Percentiles rank a stretch among this genome's conserved stretches.
phyloP scores from a whole-genome alignment of 768 basidiomycete genomes.

The Polyporus arcularius region DNA sequence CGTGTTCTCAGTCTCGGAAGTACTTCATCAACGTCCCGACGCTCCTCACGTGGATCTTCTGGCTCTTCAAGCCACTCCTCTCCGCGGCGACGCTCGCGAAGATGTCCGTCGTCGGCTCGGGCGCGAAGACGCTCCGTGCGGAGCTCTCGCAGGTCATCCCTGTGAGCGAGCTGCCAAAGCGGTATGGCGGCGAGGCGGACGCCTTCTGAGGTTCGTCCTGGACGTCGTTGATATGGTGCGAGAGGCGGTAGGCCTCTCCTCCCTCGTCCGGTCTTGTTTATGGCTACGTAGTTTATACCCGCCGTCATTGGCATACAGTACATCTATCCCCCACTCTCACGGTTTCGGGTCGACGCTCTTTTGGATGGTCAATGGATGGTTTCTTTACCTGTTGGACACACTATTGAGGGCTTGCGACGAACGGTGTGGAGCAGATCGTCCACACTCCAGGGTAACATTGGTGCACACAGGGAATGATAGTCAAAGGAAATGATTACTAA shows the following conservation, averaged over 20 bases:
- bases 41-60: conserved; percentile 80
- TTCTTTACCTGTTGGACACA: too few relatives aligned
- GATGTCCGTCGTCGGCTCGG: conserved; percentile 75
- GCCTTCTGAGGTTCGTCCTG: neutral
- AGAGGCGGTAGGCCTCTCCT: too few relatives aligned
- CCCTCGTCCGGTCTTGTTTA: neutral
- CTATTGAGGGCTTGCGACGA: too few relatives aligned
- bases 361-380: too few relatives aligned
- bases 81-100: conserved; percentile 76
- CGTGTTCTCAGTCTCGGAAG: conserved; percentile 55
- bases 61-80: conserved; percentile 76
- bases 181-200: conserved; percentile 67
- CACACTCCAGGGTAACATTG: too few relatives aligned
- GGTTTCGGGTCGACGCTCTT: neutral
- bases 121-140: conserved; percentile 56
- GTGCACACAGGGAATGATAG: neutral
- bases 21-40: conserved; percentile 84
- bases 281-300: neutral
- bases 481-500: conserved; percentile 18
- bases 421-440: too few relatives aligned
- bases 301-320: neutral
- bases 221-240: too few relatives aligned
- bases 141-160: conserved; percentile 62
- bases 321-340: neutral
- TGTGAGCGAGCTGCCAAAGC: conserved; percentile 57